Evolutionary conservation across 1,284 basidiomycete species (phyloP), one percentile per base, ranked within the genome.

Genomic region (Farysia itapuensis): DNA sequence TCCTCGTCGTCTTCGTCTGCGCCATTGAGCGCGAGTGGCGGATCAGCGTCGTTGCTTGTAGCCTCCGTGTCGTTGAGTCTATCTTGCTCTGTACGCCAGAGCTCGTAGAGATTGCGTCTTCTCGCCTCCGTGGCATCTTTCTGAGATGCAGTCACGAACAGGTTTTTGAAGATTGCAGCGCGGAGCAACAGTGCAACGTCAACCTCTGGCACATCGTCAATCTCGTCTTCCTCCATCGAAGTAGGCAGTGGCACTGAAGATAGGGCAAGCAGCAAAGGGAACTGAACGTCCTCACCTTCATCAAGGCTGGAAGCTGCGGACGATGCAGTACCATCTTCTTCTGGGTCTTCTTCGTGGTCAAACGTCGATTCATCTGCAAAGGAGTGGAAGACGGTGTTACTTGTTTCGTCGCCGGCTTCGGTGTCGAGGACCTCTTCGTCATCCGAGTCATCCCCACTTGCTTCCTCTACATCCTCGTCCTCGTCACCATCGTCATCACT

Each of bases 131-230:
- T 83, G 21, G 88, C 86, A 29, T 85, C 83, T 48, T 84, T 81
- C 35, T 84, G 81, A 57, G 88, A 86, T 12, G 90, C 91, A 31
- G 85, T 80, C 22, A 85, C 83, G 72, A 94, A 93, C 43, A 93
- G 66, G 18, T 78, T 80, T 63, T 81, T 80, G 52, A 92, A 78
- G 11, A 94, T 60, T 21, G 79, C 80, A 48, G 81, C 82, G 54
- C 83, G 83, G 39, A 92, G 70, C 13, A 75, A 53, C 0, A 52
- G 25, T 0, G 56, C 50, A 2, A 51, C 49, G 21, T 56, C 44
- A 13, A 41, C n/a, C 12, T 42, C 34, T 4, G n/a, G 41, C 4
- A 38, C 37, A 1, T 40, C 40, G 1, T 53, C 39, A 2, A 53
- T 48, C n/a, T 35, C 41, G 13, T 43, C 39, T 4, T 43, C 45